Base-by-base conservation (phyloP, 129 eudicot genomes). In the Arctium lappa region DNA sequence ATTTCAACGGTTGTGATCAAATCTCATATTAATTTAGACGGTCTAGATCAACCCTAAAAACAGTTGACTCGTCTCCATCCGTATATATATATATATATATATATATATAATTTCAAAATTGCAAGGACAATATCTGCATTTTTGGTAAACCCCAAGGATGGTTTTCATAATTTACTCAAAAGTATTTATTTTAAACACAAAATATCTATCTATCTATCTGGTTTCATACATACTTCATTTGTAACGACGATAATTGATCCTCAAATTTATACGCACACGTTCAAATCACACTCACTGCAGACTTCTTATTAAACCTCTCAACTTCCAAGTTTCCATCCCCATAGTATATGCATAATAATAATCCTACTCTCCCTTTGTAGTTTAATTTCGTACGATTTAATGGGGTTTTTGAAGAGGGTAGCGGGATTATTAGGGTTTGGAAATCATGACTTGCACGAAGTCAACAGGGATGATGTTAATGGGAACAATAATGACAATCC, bases 391-490 rank as follows among this genome's bases (percentile, higher is more conserved):
- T 78, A 33, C 69, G 50, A 78, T 68, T 30, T 62, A 27, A 94
- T 95, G 98, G 86, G 96, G 65, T 82, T 90, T 46, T 72, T 85
- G 30, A 91, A 79, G 81, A 82, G 56, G 83, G 16, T 95, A 72
- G 88, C 80, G 2, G 94, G 94, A 18, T 7, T 89, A 53, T 81
- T 95, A 79, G 97, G 98, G 91, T 74, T 95, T 48, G 81, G 83
- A 30, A 88, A 88, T 69, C 86, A 76, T 30, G 77, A 73, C 3
- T 69, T 69, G 9, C 78, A 73, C 48, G 85, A 82, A 40, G 34
- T 29, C 60, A 87, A 87, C 68, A 40, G 0, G 22, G 76, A 70
- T 22, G 82, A 66, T 4, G 63, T 4, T 10, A 74, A 60, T 38
- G 81, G 6, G 8, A 48, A 56, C 39, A 74, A 13, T 16, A 27